Conservation (phyloP, 2,329 filamentous ascomycete species). For the Colletotrichum camelliae region DNA sequence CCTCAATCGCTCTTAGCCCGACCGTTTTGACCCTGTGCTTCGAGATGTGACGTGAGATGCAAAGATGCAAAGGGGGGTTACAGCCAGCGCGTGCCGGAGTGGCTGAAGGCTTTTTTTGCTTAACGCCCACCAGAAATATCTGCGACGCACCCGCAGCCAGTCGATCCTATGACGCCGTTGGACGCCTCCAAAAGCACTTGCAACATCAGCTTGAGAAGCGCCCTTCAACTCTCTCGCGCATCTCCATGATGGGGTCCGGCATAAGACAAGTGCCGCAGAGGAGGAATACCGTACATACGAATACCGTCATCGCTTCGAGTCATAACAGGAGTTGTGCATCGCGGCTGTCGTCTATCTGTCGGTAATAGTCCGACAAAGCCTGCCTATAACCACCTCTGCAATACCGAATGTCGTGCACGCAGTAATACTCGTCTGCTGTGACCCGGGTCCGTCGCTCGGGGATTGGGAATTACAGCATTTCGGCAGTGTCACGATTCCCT, state of each 20-base stretch:
- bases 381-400: background rate
- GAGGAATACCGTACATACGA: background rate
- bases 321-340: background rate
- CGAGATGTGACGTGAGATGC: constrained; percentile 2
- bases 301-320: background rate
- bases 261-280: background rate
- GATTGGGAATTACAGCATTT: background rate
- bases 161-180: constrained; percentile 1
- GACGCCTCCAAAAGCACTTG: background rate
- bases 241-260: background rate
- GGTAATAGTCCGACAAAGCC: constrained; percentile 6
- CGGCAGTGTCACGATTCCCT: background rate
- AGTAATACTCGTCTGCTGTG: background rate
- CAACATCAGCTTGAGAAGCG: background rate
- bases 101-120: background rate
- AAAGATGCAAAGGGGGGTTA: background rate
- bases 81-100: background rate
- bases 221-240: background rate
- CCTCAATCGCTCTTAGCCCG: background rate
- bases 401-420: background rate
- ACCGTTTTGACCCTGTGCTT: constrained; percentile 9
- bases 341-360: background rate
- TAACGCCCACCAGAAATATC: constrained; percentile 6
- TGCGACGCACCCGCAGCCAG: constrained; percentile 1
- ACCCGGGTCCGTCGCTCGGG: background rate